Conservation (phyloP, 2,329 filamentous ascomycete genomes). For the Teratosphaeria gauchensis region DNA sequence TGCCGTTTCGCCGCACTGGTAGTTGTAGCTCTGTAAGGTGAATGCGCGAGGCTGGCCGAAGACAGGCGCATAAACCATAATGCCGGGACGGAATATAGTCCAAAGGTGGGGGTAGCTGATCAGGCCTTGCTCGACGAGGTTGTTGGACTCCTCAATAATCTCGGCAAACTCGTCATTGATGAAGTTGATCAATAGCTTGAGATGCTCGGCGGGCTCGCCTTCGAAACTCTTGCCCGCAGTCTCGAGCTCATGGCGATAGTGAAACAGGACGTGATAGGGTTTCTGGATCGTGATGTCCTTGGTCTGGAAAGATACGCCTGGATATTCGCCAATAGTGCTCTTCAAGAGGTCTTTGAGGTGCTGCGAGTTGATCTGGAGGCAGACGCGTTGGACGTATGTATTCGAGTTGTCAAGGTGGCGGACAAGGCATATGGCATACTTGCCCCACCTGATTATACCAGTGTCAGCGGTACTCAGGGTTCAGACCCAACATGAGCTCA, state of each 20-base stretch:
- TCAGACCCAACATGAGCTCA: neutral
- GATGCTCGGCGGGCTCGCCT: conserved; percentile 23
- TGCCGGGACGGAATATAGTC: conserved; percentile 34
- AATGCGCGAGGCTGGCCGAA: conserved; percentile 24
- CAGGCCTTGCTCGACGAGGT: conserved; percentile 19
- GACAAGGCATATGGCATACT: conserved; percentile 9
- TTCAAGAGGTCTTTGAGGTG: conserved; percentile 23
- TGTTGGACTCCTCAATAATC: conserved; percentile 21
- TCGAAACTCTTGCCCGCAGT: conserved; percentile 11
- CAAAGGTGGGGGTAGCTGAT: conserved; percentile 33
- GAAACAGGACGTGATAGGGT: conserved; percentile 20
- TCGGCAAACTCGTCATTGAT: conserved; percentile 18
- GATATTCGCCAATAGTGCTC: conserved; percentile 15
- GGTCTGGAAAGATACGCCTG: conserved; percentile 21
- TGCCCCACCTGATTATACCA: conserved; percentile 9
- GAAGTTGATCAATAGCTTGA: conserved; percentile 24
- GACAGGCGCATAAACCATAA: conserved; percentile 17
- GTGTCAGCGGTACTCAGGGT: neutral
- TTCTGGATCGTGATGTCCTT: conserved; percentile 20
- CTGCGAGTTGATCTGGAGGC: conserved; percentile 21
- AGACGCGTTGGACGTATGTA: conserved; percentile 12
- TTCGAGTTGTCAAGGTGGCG: conserved; percentile 11
- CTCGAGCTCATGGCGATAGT: conserved; percentile 21
- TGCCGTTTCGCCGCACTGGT: conserved; percentile 12
- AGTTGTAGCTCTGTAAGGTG: conserved; percentile 20